A percentile compares a stretch with the other conserved stretches of the same genome.
Evolutionary conservation across 2,329 filamentous ascomycete species (phyloP).

Genomic region (Ascochyta viciae-villosae): DNA sequence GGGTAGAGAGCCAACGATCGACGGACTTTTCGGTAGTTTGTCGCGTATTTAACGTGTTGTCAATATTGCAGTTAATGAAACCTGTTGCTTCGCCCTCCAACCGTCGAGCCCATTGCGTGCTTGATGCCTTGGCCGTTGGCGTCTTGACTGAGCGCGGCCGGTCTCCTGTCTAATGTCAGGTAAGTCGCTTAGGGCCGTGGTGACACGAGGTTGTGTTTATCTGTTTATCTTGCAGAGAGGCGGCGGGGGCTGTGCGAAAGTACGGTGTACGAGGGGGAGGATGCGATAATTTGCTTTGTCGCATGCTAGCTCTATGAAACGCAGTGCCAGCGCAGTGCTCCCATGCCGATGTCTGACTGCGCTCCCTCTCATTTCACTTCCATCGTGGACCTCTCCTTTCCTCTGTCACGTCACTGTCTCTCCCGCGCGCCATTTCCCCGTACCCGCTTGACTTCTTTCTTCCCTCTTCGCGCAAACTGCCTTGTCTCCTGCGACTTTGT

Average conservation of each 20-base stretch:
- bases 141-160: not conserved
- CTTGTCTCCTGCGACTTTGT: not conserved
- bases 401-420: conserved; percentile 12
- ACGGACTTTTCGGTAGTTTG: not conserved
- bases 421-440: not conserved
- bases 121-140: no score
- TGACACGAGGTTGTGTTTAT: conserved; percentile 4
- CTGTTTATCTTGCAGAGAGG: not conserved
- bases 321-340: conserved; percentile 22
- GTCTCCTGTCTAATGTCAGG: not conserved
- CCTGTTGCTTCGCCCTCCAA: not conserved
- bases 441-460: no score
- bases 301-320: conserved; percentile 28
- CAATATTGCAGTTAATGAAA: not conserved
- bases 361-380: conserved; percentile 29
- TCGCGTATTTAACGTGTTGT: not conserved
- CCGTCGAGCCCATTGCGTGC: not conserved
- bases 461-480: not conserved
- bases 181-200: not conserved
- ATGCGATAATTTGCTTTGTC: conserved; percentile 31
- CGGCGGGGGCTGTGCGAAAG: conserved; percentile 14
- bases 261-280: conserved; percentile 12
- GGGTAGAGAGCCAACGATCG: not conserved
- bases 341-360: conserved; percentile 19
- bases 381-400: conserved; percentile 12